phyloP scores from a whole-genome alignment of 495 filamentous ascomycete species.

The Trichoderma reesei region DNA sequence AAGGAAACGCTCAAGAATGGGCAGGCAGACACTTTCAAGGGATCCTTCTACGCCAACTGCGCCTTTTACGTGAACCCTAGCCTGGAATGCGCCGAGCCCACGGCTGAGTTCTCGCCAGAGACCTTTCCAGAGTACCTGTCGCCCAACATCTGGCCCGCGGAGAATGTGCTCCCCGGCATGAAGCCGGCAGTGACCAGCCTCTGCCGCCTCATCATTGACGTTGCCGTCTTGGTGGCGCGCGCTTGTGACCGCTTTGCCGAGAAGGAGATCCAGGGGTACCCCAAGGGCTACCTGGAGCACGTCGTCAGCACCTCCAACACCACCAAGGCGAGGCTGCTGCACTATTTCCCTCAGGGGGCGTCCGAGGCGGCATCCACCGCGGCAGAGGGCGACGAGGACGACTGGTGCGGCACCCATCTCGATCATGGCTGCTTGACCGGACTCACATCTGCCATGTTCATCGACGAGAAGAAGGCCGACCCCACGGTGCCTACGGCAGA shows the following conservation, averaged over 20 bases:
- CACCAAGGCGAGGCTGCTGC: slow-evolving; percentile 84
- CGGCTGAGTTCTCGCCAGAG: slow-evolving; percentile 47
- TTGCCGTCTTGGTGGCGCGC: slow-evolving; percentile 71
- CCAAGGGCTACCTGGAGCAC: slow-evolving; percentile 66
- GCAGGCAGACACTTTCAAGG: slow-evolving; percentile 85
- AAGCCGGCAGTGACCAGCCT: slow-evolving; percentile 59
- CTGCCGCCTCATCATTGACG: slow-evolving; percentile 78
- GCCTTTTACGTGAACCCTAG: slow-evolving; percentile 71
- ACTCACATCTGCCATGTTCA: slow-evolving; percentile 89
- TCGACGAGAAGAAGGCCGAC: slow-evolving; percentile 60
- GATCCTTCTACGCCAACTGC: slow-evolving; percentile 94
- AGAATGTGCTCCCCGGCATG: slow-evolving; percentile 62
- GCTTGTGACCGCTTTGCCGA: slow-evolving; percentile 83
- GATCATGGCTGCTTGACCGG: slow-evolving; percentile 93
- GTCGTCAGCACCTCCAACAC: slow-evolving; percentile 78
- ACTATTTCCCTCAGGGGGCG: slow-evolving; percentile 71
- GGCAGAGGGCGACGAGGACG: slow-evolving; percentile 53
- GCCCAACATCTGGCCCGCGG: slow-evolving; percentile 75
- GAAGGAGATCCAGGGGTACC: slow-evolving; percentile 65
- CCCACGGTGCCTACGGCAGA: slow-evolving; percentile 24
- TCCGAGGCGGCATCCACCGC: slow-evolving; percentile 15
- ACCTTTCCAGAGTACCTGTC: slow-evolving; percentile 49
- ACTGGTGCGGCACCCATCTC: slow-evolving; percentile 93
- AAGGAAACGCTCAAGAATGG: slow-evolving; percentile 91
- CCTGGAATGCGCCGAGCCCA: slow-evolving; percentile 49